Percentiles rank a stretch among this genome's conserved stretches.
Conservation (phyloP, 345 rosid genomes). For the Erucastrum elatum region DNA sequence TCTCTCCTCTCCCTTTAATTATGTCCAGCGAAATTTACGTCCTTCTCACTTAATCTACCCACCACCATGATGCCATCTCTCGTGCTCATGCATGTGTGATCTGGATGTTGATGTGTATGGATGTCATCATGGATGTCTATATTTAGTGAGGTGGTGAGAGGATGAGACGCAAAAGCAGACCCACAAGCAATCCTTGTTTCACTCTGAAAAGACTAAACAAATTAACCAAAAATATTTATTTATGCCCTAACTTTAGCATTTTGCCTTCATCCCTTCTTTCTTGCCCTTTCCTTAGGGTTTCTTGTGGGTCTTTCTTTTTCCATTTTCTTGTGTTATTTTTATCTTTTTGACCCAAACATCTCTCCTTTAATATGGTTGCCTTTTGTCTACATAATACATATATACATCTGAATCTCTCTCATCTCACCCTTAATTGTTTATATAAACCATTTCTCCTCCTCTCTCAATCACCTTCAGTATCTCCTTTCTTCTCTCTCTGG, state of each 20-base stretch:
- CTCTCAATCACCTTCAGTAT: constrained; percentile 24
- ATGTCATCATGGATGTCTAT: constrained; percentile 44
- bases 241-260: constrained; percentile 41
- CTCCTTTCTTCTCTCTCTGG: constrained; percentile 14
- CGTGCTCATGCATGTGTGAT: constrained; percentile 30
- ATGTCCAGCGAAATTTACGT: not conserved
- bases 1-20: constrained; percentile 28
- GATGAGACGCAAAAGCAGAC: constrained; percentile 46
- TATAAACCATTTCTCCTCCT: constrained; percentile 37
- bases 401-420: constrained; percentile 25
- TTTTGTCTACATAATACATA: constrained; percentile 23
- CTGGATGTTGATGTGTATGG: constrained; percentile 23
- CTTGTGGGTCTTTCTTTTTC: constrained; percentile 43
- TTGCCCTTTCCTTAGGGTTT: constrained; percentile 53
- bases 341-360: constrained; percentile 35
- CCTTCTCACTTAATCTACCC: constrained; percentile 30
- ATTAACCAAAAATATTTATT: constrained; percentile 31
- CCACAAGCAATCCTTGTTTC: constrained; percentile 55
- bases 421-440: constrained; percentile 34
- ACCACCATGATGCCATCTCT: constrained; percentile 27
- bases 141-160: constrained; percentile 48
- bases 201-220: constrained; percentile 45
- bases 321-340: constrained; percentile 27
- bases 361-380: constrained; percentile 38
- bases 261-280: constrained; percentile 45